Percentiles rank a stretch among this genome's conserved stretches.
phyloP scores from a whole-genome alignment of 495 filamentous ascomycete species.

The Penicillium alfredii region DNA sequence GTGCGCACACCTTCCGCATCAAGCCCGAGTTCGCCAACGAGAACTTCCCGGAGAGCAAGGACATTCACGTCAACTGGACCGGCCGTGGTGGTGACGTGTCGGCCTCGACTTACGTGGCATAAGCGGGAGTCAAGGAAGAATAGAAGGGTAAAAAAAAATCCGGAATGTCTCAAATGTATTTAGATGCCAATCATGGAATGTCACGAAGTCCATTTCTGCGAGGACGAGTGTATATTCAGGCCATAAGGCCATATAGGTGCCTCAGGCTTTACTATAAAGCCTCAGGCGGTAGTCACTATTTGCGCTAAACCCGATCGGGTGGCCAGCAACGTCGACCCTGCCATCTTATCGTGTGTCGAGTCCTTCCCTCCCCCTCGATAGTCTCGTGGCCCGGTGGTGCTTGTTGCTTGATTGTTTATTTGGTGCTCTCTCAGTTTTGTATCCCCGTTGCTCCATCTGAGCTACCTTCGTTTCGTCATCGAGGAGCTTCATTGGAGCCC shows the following conservation, averaged over 20 bases:
- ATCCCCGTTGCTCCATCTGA: conserved; percentile 2
- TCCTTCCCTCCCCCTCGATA: conserved; percentile 5
- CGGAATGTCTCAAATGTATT: conserved; percentile 24
- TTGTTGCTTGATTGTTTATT: conserved; percentile 4
- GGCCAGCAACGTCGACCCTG: conserved; percentile 12
- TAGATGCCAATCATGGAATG: conserved; percentile 25
- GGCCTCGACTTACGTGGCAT: conserved; percentile 95
- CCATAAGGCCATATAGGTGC: no score
- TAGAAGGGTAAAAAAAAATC: conserved; percentile 22
- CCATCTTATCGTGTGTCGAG: conserved; percentile 7
- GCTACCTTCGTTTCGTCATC: conserved; percentile 7
- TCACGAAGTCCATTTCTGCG: conserved; percentile 24
- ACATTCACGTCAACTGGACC: conserved; percentile 99
- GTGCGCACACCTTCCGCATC: conserved; percentile 96
- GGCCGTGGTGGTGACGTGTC: conserved; percentile 94
- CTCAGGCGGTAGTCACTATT: conserved; percentile 2
- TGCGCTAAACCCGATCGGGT: conserved; percentile 5
- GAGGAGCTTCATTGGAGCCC: conserved; percentile 2
- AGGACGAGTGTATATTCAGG: no score
- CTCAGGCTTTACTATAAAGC: no score
- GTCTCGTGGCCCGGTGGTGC: conserved; percentile 3
- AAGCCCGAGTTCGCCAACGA: conserved; percentile 83
- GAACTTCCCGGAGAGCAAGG: conserved; percentile 78
- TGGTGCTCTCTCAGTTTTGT: background rate
- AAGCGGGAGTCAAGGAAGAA: conserved; percentile 32